These are phyloP conservation scores for Berberis vulgaris DNA, from an alignment of 164 flowering plant genomes.

Conservation along the genomic window DNA sequence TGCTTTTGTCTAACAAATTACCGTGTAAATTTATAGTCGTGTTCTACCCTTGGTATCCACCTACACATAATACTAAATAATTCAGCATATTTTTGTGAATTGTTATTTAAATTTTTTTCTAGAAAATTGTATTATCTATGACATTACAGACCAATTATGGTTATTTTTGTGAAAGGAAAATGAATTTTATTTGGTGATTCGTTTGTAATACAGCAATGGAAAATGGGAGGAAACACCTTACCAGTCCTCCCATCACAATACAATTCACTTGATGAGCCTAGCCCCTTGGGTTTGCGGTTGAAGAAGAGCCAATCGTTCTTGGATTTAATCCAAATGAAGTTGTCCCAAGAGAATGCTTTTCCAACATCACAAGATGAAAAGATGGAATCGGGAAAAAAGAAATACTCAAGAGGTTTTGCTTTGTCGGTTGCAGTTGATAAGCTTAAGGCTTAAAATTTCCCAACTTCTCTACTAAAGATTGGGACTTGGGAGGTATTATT, in stretches of 20 bases:
- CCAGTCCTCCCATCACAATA: slow-evolving; percentile 35
- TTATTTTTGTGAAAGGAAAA: too few relatives aligned
- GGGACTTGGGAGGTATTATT: slow-evolving; percentile 69
- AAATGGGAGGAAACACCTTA: slow-evolving; percentile 16
- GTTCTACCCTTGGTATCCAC: too few relatives aligned
- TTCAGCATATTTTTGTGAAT: too few relatives aligned
- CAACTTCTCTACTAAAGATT: slow-evolving; percentile 55
- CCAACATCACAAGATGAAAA: slow-evolving; percentile 14
- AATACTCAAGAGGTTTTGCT: slow-evolving; percentile 28
- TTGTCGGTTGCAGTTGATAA: slow-evolving; percentile 44
- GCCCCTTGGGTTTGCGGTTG: slow-evolving; percentile 67
- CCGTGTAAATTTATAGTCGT: too few relatives aligned
- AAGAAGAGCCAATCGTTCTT: slow-evolving; percentile 73
- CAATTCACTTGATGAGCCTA: slow-evolving; percentile 77
- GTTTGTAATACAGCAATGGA: slow-evolving; percentile 24
- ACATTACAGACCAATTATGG: too few relatives aligned
- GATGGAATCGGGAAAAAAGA: slow-evolving; percentile 24
- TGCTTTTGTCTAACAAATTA: too few relatives aligned
- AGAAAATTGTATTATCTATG: too few relatives aligned
- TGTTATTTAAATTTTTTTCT: too few relatives aligned
- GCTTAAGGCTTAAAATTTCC: slow-evolving; percentile 80
- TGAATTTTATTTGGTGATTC: too few relatives aligned
- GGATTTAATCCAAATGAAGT: slow-evolving; percentile 73
- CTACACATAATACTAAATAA: too few relatives aligned
- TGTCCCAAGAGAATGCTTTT: slow-evolving; percentile 42